Evolutionary conservation across 331 rosid species (phyloP).

Genomic region (Ulmus americana): DNA sequence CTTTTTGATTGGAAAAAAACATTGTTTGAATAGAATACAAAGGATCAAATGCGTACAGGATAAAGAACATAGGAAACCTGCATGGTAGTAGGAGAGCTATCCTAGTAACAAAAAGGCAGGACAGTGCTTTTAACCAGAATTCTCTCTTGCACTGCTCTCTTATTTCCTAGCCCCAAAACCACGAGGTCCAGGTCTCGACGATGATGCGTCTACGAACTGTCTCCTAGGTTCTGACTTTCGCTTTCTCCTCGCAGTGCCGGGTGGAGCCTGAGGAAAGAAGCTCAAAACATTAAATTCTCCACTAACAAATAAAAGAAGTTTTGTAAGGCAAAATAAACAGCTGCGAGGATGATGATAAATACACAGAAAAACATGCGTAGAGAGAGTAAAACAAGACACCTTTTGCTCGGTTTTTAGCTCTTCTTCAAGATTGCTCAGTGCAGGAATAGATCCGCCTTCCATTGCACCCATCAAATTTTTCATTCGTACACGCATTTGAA

Average conservation of each 20-base stretch:
- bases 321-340: neutral
- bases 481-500: conserved; percentile 96
- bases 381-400: conserved; percentile 40
- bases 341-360: neutral
- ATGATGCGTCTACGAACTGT: conserved; percentile 42
- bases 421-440: conserved; percentile 80
- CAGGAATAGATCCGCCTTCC: conserved; percentile 83
- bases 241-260: conserved; percentile 89
- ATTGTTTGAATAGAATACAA: neutral
- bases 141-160: neutral
- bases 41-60: neutral
- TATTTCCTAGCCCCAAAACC: conserved; percentile 70
- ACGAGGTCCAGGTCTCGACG: conserved; percentile 68
- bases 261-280: conserved; percentile 48
- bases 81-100: neutral
- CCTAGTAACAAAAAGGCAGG: neutral
- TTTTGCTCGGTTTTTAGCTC: conserved; percentile 80
- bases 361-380: neutral
- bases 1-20: neutral
- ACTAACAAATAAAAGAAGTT: neutral
- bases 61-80: neutral
- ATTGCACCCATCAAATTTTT: conserved; percentile 86
- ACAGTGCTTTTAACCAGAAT: neutral
- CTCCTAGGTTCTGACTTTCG: conserved; percentile 50
- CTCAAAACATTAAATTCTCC: conserved; percentile 18